phyloP scores from a whole-genome alignment of 768 basidiomycete genomes.

The Arthromyces matolae region DNA sequence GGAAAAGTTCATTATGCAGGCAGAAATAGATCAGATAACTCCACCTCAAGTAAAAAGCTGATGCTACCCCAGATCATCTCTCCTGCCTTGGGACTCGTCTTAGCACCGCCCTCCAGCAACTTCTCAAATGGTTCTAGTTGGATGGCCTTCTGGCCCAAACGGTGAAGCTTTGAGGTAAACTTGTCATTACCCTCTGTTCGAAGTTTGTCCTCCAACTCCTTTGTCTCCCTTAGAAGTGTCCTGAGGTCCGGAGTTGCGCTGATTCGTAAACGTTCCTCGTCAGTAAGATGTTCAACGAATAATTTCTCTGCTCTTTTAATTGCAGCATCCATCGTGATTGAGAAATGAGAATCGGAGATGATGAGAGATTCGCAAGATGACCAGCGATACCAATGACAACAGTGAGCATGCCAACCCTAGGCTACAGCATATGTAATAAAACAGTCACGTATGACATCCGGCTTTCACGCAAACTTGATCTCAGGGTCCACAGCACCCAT shows the following conservation, averaged over 20 bases:
- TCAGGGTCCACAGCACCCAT: too few relatives aligned
- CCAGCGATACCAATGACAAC: too few relatives aligned
- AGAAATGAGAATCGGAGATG: too few relatives aligned
- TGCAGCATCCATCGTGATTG: too few relatives aligned
- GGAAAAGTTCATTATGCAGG: neutral
- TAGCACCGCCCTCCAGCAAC: neutral
- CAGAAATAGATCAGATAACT: neutral
- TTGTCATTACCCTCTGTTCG: too few relatives aligned
- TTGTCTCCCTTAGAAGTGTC: neutral
- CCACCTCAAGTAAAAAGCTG: constrained; percentile 2
- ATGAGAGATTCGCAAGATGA: too few relatives aligned
- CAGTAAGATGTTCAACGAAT: constrained; percentile 1
- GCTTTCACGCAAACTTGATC: too few relatives aligned
- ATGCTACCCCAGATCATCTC: constrained; percentile 7
- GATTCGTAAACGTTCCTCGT: neutral
- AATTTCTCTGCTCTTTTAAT: too few relatives aligned
- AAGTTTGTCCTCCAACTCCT: neutral
- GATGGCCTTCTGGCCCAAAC: neutral
- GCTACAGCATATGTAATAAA: too few relatives aligned
- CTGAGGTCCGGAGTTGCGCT: neutral
- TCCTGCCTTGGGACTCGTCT: neutral
- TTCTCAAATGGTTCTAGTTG: neutral
- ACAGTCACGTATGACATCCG: too few relatives aligned
- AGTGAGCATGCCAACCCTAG: too few relatives aligned
- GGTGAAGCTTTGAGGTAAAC: neutral